Evolutionary conservation across 2,329 filamentous ascomycete genomes (phyloP).

Genomic region (Apiospora hydei): DNA sequence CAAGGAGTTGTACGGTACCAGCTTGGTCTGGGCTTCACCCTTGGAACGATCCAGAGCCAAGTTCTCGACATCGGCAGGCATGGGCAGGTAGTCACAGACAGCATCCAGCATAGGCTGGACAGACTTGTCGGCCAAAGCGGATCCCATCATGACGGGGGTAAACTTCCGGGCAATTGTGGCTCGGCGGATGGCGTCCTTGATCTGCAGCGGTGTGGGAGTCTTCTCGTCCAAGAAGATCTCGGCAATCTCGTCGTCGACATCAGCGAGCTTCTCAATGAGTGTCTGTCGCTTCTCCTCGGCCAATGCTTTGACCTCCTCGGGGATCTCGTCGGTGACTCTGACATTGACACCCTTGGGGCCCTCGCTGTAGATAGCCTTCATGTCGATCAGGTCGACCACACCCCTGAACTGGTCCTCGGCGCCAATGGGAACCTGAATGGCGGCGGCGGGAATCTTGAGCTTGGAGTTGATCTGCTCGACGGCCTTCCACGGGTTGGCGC

Average conservation of each 20-base stretch:
- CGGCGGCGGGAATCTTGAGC: constrained; percentile 89
- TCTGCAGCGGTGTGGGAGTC: constrained; percentile 79
- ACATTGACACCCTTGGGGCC: constrained; percentile 82
- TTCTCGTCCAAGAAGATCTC: constrained; percentile 91
- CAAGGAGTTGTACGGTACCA: constrained; percentile 91
- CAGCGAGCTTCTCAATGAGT: constrained; percentile 92
- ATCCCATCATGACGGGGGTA: constrained; percentile 94
- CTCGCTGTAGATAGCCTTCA: constrained; percentile 94
- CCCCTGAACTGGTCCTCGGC: constrained; percentile 90
- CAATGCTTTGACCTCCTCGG: constrained; percentile 77
- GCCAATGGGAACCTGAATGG: constrained; percentile 93
- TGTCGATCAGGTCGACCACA: constrained; percentile 89
- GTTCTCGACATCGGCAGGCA: constrained; percentile 89
- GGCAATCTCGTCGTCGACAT: constrained; percentile 97
- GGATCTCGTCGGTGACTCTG: constrained; percentile 79
- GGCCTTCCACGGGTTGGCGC: constrained; percentile 96
- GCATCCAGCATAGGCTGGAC: constrained; percentile 97
- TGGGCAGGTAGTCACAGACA: constrained; percentile 94
- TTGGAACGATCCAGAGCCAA: constrained; percentile 84
- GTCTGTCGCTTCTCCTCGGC: constrained; percentile 83
- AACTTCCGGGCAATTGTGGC: constrained; percentile 91
- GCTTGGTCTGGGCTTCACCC: constrained; percentile 79
- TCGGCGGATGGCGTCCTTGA: constrained; percentile 90
- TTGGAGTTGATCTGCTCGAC: constrained; percentile 98
- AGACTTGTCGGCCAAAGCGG: constrained; percentile 91